A percentile compares a stretch with the other conserved stretches of the same genome.
phyloP scores from a whole-genome alignment of 306 rosid species.

The Dryas drummondii region DNA sequence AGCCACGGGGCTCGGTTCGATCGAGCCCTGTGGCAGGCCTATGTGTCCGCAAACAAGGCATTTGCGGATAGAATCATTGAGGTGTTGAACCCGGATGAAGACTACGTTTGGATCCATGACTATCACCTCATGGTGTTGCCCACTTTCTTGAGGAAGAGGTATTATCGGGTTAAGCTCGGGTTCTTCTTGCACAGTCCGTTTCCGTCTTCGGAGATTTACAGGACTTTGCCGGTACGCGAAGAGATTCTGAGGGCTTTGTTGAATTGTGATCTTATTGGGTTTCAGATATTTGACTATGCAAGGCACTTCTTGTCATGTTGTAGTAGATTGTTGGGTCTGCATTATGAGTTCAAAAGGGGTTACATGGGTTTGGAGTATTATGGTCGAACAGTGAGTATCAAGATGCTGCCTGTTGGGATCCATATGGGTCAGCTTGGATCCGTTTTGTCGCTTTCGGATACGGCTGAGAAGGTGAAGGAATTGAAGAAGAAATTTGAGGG shows the following conservation, averaged over 20 bases:
- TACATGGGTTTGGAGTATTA: constrained; percentile 67
- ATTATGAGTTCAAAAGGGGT: constrained; percentile 71
- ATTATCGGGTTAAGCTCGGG: constrained; percentile 53
- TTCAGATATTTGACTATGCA: constrained; percentile 73
- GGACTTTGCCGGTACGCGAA: constrained; percentile 57
- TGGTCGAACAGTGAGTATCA: constrained; percentile 62
- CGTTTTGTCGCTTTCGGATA: constrained; percentile 32
- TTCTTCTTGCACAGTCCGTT: constrained; percentile 65
- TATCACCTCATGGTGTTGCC: constrained; percentile 76
- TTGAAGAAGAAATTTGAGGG: constrained; percentile 42
- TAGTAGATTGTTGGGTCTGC: constrained; percentile 68
- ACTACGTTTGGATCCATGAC: constrained; percentile 73
- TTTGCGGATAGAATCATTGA: constrained; percentile 64
- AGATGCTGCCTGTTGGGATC: constrained; percentile 65
- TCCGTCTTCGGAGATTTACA: constrained; percentile 62
- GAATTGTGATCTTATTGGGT: constrained; percentile 72
- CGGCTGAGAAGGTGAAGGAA: constrained; percentile 38
- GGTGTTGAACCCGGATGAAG: constrained; percentile 59
- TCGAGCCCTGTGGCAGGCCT: constrained; percentile 54
- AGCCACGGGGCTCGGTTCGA: constrained; percentile 55
- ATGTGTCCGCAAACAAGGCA: constrained; percentile 54
- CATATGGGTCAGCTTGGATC: constrained; percentile 65
- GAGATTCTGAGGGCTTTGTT: constrained; percentile 52
- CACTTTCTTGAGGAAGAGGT: constrained; percentile 50
- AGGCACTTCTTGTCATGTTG: constrained; percentile 74